Evolutionary conservation across 2,329 filamentous ascomycete genomes (phyloP), one percentile per base, ranked within the genome.

Genomic region (Huntiella savannae): DNA sequence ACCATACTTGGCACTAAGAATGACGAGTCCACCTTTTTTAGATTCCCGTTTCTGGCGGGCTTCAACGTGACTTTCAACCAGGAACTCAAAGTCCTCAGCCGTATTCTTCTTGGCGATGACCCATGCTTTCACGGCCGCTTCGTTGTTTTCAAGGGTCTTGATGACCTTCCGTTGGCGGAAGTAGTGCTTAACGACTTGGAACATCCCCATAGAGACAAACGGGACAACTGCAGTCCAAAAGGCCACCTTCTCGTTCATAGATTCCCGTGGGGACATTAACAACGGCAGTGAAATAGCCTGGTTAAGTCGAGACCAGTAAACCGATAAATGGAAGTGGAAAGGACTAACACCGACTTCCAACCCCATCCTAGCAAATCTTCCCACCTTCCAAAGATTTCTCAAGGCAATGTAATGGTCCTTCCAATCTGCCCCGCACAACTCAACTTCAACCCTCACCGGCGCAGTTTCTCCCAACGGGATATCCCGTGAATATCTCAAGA

Each of bases 1-100:
- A 16, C 68, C 67, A 49, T 66, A 70, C 53, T 65, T 68, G 46
- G 68, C 68, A 48, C 62, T 63, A 43, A 68, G 48, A n/a, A 71
- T 62, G 10, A 68, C 62, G n/a, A 71, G 59, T 1, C 63, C 63
- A 17, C 62, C 60, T 3, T 56, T 55, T 16, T 55, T 46, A 40
- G 52, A 50, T 41, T 62, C 56, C 0, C 58, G 56, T n/a, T 55
- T 55, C 54, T 67, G 64, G 4, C 58, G 56, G 1, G 56, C 56
- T 40, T 62, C 59, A 5, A 68, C 61, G 1, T 62, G 59, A 4
- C 59, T 56, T 1, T 61, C 59, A 33, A 70, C 59, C 35, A 69
- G 54, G n/a, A 59, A 58, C 3, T 62, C 61, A 34, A 69, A 54
- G 50, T 64, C 61, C 50, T 68, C 66, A 2, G 67, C 67, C 50